Evolutionary conservation across 768 basidiomycete genomes (phyloP), one percentile per base, ranked within the genome.

Genomic region (Daedaleopsis nitida): DNA sequence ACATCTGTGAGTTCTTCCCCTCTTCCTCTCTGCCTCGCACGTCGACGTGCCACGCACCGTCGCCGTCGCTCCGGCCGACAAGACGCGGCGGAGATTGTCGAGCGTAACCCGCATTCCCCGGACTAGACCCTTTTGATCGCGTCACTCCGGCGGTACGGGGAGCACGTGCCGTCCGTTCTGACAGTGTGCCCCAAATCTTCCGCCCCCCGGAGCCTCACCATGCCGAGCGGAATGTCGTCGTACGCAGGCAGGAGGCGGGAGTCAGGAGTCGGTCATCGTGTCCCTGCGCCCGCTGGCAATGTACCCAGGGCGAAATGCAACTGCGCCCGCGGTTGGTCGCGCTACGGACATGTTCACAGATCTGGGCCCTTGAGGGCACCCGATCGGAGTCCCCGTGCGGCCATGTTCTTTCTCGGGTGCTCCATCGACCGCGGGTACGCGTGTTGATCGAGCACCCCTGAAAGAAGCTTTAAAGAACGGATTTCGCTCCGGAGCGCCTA

Each of bases 1-100:
- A 59, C 92, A 94, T 77, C 77, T 94, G 89, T 93, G 71, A 65
- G 83, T 80, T 32, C 7, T 32, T 32, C 27, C 27, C 56, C 55
- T 60, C 55, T 57, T 45, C 27, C 27, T 52, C 37, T 16, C 55
- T 23, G 38, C 37, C 54, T 50, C 52, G 62, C 59, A 42, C 59
- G 47, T 57, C 44, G 54, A 45, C 21, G 24, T 37, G 7, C n/a
- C 32, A 58, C 49, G 42, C 37, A 52, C 59, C 52, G 55, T 54
- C 62, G 50, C 62, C 50, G 37, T 32, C 67, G 66, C 57, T 69
- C 63, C 66, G 51, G 27, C 44, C 21, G 10, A 27, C 47, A 24
- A 49, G 47, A 54, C 38, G 52, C 37, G 37, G 52, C 38, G 56
- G 56, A 37, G 17, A 19, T 24, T 48, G 34, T 51, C 47, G 47